Base-by-base conservation (phyloP, 2,329 filamentous ascomycete species). In the Diaporthe longicolla region DNA sequence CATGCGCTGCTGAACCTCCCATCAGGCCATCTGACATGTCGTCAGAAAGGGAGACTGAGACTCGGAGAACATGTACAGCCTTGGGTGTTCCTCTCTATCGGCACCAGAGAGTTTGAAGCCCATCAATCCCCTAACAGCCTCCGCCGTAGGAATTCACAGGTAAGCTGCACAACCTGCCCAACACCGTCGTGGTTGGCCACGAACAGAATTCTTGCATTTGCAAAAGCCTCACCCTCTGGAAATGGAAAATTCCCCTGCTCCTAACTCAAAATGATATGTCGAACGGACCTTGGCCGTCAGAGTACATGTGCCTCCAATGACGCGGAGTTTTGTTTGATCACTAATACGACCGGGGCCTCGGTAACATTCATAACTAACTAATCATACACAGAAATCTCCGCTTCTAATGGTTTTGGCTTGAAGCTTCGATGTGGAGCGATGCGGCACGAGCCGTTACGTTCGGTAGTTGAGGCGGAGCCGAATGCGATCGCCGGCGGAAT, bases 311-410 rank as follows among this genome's bases (percentile, higher is more conserved):
- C 19, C 26, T 65, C 13, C 8, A 8, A 10, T 7, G 8, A 15
- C 50, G 11, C 26, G 21, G 43, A 11, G 40, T 48, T 10, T 35
- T 45, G 8, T 35, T n/a, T 65, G 61, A 65, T 65, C 61, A 65
- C 61, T 65, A 65, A 65, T 65, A 50, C 43, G 6, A n/a, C 43
- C 61, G 61, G 11, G 13, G 26, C 43, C 26, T 65, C 43, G 29
- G 43, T 32, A 1, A 26, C 3, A 15, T 32, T 63, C 24, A 35
- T n/a, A 50, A 65, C 43, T 65, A 50, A 65, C 43, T 65, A 50
- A 65, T 65, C 61, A 48, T 45, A 19, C 21, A 32, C 1, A 24
- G 19, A 32, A 35, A 17, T 8, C 19, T 8, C 61, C 40, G 61
- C 43, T 17, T 65, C 26, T 43, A 17, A 9, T 10, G 26, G 61